Evolutionary conservation across 441 rosid species (phyloP).

Genomic region (Gossypium trilobum): DNA sequence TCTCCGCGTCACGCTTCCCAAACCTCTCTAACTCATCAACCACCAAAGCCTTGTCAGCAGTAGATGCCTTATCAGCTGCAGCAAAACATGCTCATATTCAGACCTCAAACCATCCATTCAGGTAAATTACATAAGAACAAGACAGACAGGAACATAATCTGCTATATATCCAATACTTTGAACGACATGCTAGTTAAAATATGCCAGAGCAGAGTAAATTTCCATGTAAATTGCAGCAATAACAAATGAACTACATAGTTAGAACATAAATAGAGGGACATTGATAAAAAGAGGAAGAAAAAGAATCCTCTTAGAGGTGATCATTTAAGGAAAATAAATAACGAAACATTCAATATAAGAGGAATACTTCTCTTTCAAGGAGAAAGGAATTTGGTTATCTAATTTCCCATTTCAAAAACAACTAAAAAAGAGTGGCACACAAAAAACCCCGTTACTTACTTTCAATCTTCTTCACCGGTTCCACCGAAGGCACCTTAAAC

Average conservation of each 20-base stretch:
- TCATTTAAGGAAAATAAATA: neutral
- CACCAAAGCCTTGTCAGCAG: constrained; percentile 34
- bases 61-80: constrained; percentile 42
- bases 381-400: neutral
- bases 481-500: constrained; percentile 31
- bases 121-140: neutral
- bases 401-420: neutral
- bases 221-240: neutral
- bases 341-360: neutral
- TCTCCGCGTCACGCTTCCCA: constrained; percentile 64
- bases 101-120: neutral
- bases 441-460: constrained; percentile 28
- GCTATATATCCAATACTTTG: neutral
- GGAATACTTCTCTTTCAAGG: neutral
- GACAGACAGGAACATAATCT: neutral
- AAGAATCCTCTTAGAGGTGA: neutral
- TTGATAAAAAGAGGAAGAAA: neutral
- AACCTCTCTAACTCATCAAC: constrained; percentile 65
- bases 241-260: neutral
- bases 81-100: constrained; percentile 17
- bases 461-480: constrained; percentile 36
- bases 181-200: neutral
- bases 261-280: neutral
- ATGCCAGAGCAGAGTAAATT: neutral
- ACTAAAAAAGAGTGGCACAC: neutral